Evolutionary conservation across 176 grass and related monocot species (phyloP).

Genomic region (Eremochloa ophiuroides): DNA sequence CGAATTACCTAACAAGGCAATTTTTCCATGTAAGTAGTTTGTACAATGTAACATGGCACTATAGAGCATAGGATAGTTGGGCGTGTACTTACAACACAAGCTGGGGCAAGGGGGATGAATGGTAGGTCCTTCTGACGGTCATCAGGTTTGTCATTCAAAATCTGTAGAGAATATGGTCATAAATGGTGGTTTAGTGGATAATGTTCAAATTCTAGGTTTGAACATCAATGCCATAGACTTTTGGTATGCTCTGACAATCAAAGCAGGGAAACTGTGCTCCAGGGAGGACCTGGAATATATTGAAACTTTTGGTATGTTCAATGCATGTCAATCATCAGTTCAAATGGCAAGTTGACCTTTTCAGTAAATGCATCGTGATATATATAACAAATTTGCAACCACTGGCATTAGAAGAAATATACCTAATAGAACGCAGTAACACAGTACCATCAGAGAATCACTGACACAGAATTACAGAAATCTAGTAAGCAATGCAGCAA

Average conservation of each 20-base stretch:
- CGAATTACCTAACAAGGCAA: conserved; percentile 63
- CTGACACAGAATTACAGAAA: background rate
- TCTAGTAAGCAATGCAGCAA: background rate
- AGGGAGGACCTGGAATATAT: background rate
- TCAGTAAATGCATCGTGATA: background rate
- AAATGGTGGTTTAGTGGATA: background rate
- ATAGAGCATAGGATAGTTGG: background rate
- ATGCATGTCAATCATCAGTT: conserved; percentile 2
- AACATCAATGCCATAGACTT: background rate
- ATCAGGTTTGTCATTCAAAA: conserved; percentile 86
- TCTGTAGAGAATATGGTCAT: conserved; percentile 39
- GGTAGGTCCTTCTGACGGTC: conserved; percentile 85
- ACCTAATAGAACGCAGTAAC: background rate
- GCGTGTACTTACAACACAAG: conserved; percentile 65
- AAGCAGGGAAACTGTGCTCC: background rate
- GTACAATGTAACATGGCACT: conserved; percentile 3
- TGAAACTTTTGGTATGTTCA: background rate
- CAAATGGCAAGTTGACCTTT: background rate
- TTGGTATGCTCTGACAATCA: background rate
- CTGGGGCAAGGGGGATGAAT: conserved; percentile 94
- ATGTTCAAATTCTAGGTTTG: background rate
- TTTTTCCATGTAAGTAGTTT: conserved; percentile 2
- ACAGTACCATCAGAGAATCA: background rate
- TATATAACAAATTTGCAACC: background rate
- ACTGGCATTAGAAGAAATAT: background rate